Base-by-base conservation (phyloP, 768 basidiomycete genomes). In the Suillus clintonianus region DNA sequence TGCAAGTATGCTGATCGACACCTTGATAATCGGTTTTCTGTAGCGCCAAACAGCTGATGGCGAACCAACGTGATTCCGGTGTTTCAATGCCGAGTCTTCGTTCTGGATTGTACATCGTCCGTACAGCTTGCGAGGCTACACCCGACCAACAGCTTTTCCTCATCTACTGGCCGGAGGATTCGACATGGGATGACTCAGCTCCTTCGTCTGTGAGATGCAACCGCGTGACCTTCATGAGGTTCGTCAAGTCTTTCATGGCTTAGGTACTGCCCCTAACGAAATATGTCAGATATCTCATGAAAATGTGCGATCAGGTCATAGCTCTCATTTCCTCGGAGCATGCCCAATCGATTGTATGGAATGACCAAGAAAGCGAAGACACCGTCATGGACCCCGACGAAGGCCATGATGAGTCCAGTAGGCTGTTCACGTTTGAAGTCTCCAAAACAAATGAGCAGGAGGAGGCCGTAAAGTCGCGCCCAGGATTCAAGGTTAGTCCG, bases 201-300 rank as follows among this genome's bases (percentile, higher is more conserved):
- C 39, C 73, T 7, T 74, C 80, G 1, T 74, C 84, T 6, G 79
- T 85, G 56, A 69, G 76, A 34, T 79, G 82, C 5, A 89, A 88
- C 72, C 78, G 87, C 9, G 76, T 83, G 3, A 85, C 86, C 0
- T 89, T 89, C 67, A 87, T 89, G 85, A 74, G 87, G 87, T 85
- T 72, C 43, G 72, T 61, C 8, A 47, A 22, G 7, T 30, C 10
- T 27, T 39, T 9, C 37, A 19, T 54, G 39, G 30, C 47, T 36
- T 27, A 39, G 10, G 15, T 3, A 17, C 37, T 27, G 5, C 36
- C 39, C 30, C 50, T 42, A 5, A 59, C 45, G 39, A 7, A 27
- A 32, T 9, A 3, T 4, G 13, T 5, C 42, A 88, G 88, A 59
- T 89, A 89, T 65, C 80, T 89, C 11, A 86, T 79, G 3, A 86